A percentile compares a stretch with the other conserved stretches of the same genome.
phyloP scores from a whole-genome alignment of 2,329 filamentous ascomycete genomes.

The Ophioceras dolichostomum region DNA sequence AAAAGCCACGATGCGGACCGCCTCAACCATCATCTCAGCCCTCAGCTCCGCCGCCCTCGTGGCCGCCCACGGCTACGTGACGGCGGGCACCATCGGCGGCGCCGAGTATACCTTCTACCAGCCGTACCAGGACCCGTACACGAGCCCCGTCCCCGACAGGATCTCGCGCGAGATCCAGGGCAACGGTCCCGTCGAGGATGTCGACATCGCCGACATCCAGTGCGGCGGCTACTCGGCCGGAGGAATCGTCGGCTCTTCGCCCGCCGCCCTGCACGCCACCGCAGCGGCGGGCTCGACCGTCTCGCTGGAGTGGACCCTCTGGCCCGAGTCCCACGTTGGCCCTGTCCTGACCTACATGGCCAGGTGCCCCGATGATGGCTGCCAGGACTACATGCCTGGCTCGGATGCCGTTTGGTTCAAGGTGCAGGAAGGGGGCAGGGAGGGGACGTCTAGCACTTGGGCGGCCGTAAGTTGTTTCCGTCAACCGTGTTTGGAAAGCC shows the following conservation, averaged over 20 bases:
- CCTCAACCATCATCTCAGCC: constrained; percentile 16
- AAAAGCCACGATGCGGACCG: no score
- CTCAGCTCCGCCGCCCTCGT: constrained; percentile 23
- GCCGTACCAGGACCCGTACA: constrained; percentile 30
- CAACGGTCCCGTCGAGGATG: constrained; percentile 44
- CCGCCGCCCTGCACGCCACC: constrained; percentile 37
- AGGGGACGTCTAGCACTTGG: constrained; percentile 37
- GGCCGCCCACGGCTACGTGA: constrained; percentile 35
- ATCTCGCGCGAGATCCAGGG: constrained; percentile 44
- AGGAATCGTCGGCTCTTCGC: constrained; percentile 32
- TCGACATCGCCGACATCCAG: constrained; percentile 39
- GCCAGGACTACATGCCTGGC: constrained; percentile 34
- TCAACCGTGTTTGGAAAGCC: no score
- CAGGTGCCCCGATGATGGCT: constrained; percentile 37
- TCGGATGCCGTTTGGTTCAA: constrained; percentile 42
- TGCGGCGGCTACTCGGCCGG: constrained; percentile 41
- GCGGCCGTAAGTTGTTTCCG: constrained; percentile 25
- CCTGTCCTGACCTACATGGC: constrained; percentile 49
- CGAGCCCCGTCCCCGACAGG: constrained; percentile 26
- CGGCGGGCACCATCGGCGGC: constrained; percentile 29
- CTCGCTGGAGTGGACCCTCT: constrained; percentile 40
- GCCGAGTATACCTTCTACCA: constrained; percentile 18
- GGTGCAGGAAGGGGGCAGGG: constrained; percentile 34
- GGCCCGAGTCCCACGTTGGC: constrained; percentile 37
- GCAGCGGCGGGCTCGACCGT: constrained; percentile 40